Conservation (phyloP, 768 basidiomycete genomes). For the Tulasnella sp. region DNA sequence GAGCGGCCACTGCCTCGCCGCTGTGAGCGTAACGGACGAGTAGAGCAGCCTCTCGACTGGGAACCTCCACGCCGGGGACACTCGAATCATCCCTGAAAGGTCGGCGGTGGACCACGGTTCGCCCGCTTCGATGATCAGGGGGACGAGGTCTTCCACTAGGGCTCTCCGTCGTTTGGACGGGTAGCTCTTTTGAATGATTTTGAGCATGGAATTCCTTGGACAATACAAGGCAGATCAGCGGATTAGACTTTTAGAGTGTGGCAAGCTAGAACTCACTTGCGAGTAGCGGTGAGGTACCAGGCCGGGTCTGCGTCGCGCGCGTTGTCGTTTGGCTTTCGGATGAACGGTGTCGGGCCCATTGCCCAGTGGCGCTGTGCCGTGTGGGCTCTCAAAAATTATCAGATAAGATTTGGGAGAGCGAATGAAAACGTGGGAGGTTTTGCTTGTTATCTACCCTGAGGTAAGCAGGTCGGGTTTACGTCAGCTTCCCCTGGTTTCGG, state of each 20-base stretch:
- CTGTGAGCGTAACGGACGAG: neutral
- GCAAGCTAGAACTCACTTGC: neutral
- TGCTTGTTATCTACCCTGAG: neutral
- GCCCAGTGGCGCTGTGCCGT: neutral
- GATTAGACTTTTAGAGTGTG: neutral
- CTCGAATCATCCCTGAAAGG: neutral
- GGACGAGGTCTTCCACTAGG: slow-evolving; percentile 7
- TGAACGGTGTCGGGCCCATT: neutral
- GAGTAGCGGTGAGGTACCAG: neutral
- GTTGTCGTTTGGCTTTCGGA: neutral
- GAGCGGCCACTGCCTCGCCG: neutral
- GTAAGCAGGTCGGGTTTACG: neutral
- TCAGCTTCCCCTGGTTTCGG: neutral
- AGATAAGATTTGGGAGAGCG: neutral
- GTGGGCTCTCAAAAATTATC: neutral
- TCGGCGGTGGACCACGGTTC: slow-evolving; percentile 6
- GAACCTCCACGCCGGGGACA: neutral
- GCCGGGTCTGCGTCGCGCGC: neutral
- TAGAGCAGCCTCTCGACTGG: neutral
- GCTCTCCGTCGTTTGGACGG: neutral
- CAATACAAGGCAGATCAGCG: neutral
- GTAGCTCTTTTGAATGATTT: slow-evolving; percentile 1
- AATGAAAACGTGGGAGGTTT: neutral
- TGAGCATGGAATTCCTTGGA: neutral
- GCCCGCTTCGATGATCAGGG: neutral